phyloP scores from a whole-genome alignment of 345 rosid species.

The rapeseed (Brassica napus) region Da-Ae NC_063434.1:2147501-2148000 shows the following conservation, averaged over 20 bases:
- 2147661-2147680: too few relatives aligned
- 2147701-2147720: neutral
- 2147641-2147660: too few relatives aligned
- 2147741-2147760: neutral
- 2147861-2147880: conserved; percentile 76
- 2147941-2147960: neutral
- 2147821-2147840: conserved; percentile 88
- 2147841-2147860: conserved; percentile 69
- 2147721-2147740: neutral
- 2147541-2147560: too few relatives aligned
- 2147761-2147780: conserved; percentile 64
- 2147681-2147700: neutral
- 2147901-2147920: neutral
- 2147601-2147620: too few relatives aligned
- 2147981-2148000: conserved; percentile 70
- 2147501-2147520: too few relatives aligned
- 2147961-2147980: conserved; percentile 30
- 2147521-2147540: neutral
- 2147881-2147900: conserved; percentile 76
- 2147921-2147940: neutral
- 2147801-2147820: conserved; percentile 70
- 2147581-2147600: too few relatives aligned
- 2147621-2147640: too few relatives aligned
- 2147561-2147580: neutral
- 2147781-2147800: conserved; percentile 91